Base-by-base conservation (phyloP, 1,284 basidiomycete genomes). In the Somion occarium region DNA sequence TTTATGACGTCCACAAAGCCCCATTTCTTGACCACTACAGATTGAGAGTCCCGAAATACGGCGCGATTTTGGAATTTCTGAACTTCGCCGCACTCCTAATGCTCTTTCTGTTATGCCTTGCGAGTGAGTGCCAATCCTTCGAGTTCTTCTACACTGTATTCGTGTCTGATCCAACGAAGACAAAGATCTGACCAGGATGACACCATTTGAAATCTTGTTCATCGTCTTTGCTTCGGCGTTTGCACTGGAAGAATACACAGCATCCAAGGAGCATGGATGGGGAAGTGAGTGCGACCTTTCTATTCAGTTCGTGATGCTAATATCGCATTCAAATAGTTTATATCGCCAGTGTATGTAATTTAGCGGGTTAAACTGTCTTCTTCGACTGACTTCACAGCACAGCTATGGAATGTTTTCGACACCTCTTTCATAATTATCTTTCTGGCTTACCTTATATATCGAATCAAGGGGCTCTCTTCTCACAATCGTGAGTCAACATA, bases 391-490 rank as follows among this genome's bases (percentile, higher is more conserved):
- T 53, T 42, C 41, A 22, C 20, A 15, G 51, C 25, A n/a, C 42
- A 87, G 85, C 82, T 91, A 65, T 94, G 91, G 91, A 94, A 93
- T 63, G 84, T 83, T 1, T 92, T 94, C 58, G 93, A 94, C 63
- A 80, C 89, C 3, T 73, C 81, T 0, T 93, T 91, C 66, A 77
- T 92, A 46, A 55, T 79, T 30, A 76, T 94, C 42, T 92, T 90
- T 66, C 59, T 90, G 20, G 71, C 75, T 2, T 95, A 91, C 65
- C 66, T 89, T 4, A 71, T 64, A 12, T 69, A 92, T 45, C 79
- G 92, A 39, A 69, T 85, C 43, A 78, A 80, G 57, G 90, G 87
- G 0, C 71, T 93, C 13, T 65, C 71, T 9, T 65, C 73, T 44
- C 64, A 73, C 45, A 76, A 90, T 59, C 60, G 87, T 88, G 58